These are phyloP conservation scores for Neocatenulostroma microsporum DNA, from an alignment of 2,329 filamentous ascomycete genomes.

Conservation along the genomic window DNA sequence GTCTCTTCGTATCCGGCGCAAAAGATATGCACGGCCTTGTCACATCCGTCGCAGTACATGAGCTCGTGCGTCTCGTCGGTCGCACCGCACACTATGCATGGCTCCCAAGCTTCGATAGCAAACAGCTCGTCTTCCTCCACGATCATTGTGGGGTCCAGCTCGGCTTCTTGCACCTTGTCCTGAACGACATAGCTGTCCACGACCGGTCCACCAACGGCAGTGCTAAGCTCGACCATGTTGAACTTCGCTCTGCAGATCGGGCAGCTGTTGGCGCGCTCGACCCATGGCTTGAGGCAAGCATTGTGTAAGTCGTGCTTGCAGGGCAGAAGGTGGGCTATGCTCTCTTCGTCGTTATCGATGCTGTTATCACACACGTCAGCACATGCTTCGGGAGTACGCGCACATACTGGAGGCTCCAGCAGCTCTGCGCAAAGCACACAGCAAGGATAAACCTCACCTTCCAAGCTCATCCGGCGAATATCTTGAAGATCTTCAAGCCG, in stretches of 20 bases:
- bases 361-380: constrained; percentile 22
- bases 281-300: constrained; percentile 87
- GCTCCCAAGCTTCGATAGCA: constrained; percentile 54
- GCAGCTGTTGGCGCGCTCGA: constrained; percentile 93
- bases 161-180: constrained; percentile 81
- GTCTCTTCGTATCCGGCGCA: constrained; percentile 70
- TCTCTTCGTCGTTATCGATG: constrained; percentile 38
- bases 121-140: constrained; percentile 55
- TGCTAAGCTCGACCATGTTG: constrained; percentile 79
- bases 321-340: constrained; percentile 57
- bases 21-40: constrained; percentile 82
- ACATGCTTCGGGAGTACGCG: constrained; percentile 5
- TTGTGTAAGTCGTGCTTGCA: constrained; percentile 93
- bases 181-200: constrained; percentile 58
- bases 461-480: constrained; percentile 34
- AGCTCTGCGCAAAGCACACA: constrained; percentile 19
- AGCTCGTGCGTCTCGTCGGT: constrained; percentile 75
- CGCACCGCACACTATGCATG: constrained; percentile 77
- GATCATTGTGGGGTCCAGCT: constrained; percentile 76
- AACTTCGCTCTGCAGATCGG: constrained; percentile 92
- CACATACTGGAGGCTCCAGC: constrained; percentile 26
- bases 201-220: constrained; percentile 59
- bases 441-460: constrained; percentile 30
- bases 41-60: constrained; percentile 85
- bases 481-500: constrained; percentile 31